Evolutionary conservation across 345 rosid species (phyloP), one percentile per base, ranked within the genome.

Genomic region (Punica granatum): DNA sequence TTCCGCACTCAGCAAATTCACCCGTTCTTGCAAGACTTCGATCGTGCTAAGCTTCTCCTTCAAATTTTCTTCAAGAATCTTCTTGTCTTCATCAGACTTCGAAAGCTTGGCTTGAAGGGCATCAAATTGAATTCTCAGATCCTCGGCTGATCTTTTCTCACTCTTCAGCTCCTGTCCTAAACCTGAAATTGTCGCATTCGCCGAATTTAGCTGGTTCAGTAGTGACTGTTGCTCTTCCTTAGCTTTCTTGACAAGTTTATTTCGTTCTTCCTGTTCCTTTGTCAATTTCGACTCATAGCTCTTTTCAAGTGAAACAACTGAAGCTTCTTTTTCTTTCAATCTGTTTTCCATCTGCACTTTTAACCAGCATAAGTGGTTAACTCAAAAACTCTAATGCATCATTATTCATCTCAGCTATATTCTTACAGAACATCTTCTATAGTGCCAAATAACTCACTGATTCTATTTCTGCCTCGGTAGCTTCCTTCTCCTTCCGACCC

Each of bases 121-220:
- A 62, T 73, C 86, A 34, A 80, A 81, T 81, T 83, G 84, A 74
- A 36, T 60, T 67, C 70, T 84, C 60, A 91, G 82, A 65, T 84
- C 82, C 42, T 82, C 87, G 16, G 84, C 68, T 67, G 71, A 46
- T 72, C 59, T 84, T 79, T 84, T 90, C 71, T 91, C 88, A 30
- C 86, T 78, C 76, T 76, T 81, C 48, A 91, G 85, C 84, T 90
- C 97, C 72, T 72, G 79, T 59, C 88, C 99, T 69, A 91, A 76
- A 42, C 77, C 87, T 59, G 81, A 36, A 73, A 88, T 81, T 46
- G 83, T 73, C 53, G 70, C 75, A 69, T 88, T 86, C 6, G 97
- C 97, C 44, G 85, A 79, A 68, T 70, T 85, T 48, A 94, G 74
- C 82, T 82, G 88, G 71, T 76, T 78, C 70, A 71, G 37, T 42